Evolutionary conservation across 768 basidiomycete species (phyloP), one percentile per base, ranked within the genome.

Genomic region (Kwoniella dendrophila): DNA sequence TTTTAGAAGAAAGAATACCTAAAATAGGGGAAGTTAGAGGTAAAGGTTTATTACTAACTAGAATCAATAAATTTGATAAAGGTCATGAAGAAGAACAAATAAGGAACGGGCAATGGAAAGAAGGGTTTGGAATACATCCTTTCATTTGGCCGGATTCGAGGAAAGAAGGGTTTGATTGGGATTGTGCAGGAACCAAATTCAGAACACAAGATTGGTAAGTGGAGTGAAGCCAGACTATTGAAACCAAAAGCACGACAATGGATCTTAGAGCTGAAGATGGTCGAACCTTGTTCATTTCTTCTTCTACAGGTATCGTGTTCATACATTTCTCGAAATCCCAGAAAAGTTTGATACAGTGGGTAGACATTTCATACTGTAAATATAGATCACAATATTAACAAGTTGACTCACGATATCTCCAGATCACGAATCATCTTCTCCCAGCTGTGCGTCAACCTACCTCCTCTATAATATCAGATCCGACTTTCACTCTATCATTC

Each of bases 1-100:
- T 85, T 74, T 78, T 95, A 34, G 85, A 90, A 70, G 88, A 93
- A 69, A 82, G 88, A 6, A 83, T 95, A 56, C 93, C 94, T 1
- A 83, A 62, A 0, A 83, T 96, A 0, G 90, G 90, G 1, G 88
- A 94, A 76, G 92, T 89, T 8, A 81, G 93, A 69, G 92, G 93
- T 5, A 90, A 88, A 79, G 86, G 87, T 8, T 83, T 96, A 32
- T 77, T 97, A 82, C 86, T 95, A 72, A 91, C 89, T 66, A 85
- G 93, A 20, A 96, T 96, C 71, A 89, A 90, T 0, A 85, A 83
- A n/a, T n/a, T n/a, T n/a, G n/a, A n/a, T n/a, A n/a, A n/a, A n/a
- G n/a, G n/a, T n/a, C n/a, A n/a, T n/a, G n/a, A n/a, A n/a, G n/a
- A n/a, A n/a, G 0, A 82, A 87, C 65, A 85, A 30, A 3, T 66